These are phyloP conservation scores for Sambucus nigra DNA, from an alignment of 129 eudicot species.

Conservation along the genomic window DNA sequence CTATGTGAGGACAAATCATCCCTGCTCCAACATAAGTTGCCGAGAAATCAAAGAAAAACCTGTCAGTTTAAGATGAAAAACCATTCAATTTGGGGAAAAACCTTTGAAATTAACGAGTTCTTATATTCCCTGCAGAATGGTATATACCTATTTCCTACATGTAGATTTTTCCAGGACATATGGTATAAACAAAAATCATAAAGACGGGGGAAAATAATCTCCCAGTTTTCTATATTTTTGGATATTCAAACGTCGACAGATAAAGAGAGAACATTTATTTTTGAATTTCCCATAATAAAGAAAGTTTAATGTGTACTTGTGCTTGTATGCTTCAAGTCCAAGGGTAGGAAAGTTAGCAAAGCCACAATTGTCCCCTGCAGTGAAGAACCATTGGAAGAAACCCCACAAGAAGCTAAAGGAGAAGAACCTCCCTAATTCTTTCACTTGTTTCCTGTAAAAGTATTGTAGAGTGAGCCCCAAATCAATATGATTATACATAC, in stretches of 20 bases:
- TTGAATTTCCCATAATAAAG: background rate
- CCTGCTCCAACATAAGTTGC: slow-evolving; percentile 41
- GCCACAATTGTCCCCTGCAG: slow-evolving; percentile 44
- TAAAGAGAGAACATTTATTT: background rate
- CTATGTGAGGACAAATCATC: slow-evolving; percentile 35
- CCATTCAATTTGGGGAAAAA: background rate
- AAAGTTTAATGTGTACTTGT: slow-evolving; percentile 19
- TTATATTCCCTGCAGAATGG: too few relatives aligned
- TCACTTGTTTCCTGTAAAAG: slow-evolving; percentile 37
- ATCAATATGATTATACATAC: background rate
- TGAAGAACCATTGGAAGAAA: slow-evolving; percentile 53
- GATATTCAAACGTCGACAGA: too few relatives aligned
- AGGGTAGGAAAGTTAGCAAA: slow-evolving; percentile 41
- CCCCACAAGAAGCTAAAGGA: slow-evolving; percentile 53
- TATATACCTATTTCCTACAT: too few relatives aligned
- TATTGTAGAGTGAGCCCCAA: background rate
- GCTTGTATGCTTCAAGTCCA: slow-evolving; percentile 39
- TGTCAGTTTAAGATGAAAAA: slow-evolving; percentile 2
- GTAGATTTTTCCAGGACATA: too few relatives aligned
- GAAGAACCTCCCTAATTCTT: slow-evolving; percentile 27
- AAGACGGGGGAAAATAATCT: background rate
- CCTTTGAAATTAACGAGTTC: too few relatives aligned
- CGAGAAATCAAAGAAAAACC: slow-evolving; percentile 34
- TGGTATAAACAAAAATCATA: too few relatives aligned
- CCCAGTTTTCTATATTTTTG: background rate